Evolutionary conservation across 2,329 filamentous ascomycete species (phyloP).

Genomic region (Pseudomassariella vexata): DNA sequence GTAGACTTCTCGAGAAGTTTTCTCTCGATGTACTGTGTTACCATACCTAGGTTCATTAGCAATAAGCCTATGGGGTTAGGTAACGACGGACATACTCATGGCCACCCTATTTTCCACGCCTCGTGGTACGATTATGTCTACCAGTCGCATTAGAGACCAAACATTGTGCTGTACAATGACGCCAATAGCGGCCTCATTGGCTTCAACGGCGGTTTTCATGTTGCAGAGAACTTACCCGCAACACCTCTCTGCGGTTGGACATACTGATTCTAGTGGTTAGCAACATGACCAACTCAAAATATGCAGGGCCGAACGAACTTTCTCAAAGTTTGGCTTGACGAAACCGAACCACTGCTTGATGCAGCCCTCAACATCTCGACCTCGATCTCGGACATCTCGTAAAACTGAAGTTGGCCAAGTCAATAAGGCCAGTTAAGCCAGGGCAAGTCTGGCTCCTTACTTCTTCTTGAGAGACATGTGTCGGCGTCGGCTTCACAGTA

Average conservation of each 20-base stretch:
- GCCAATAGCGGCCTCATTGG: too few species aligned
- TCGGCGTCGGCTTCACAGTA: constrained; percentile 96
- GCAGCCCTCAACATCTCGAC: constrained; percentile 86
- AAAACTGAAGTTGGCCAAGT: constrained; percentile 47
- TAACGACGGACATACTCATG: constrained; percentile 52
- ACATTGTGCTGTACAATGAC: too few species aligned
- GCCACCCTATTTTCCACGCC: constrained; percentile 93
- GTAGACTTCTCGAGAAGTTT: constrained; percentile 82
- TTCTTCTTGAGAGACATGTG: constrained; percentile 82
- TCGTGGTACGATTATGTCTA: constrained; percentile 91
- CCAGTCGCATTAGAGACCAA: too few species aligned
- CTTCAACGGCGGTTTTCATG: too few species aligned
- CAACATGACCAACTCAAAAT: background rate
- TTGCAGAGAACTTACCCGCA: constrained; percentile 49
- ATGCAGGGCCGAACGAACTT: constrained; percentile 34
- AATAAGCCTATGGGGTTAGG: background rate
- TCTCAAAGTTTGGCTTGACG: constrained; percentile 95
- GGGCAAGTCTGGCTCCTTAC: constrained; percentile 45
- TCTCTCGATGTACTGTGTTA: constrained; percentile 85
- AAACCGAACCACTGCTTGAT: constrained; percentile 98
- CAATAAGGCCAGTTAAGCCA: constrained; percentile 10
- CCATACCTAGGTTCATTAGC: constrained; percentile 59
- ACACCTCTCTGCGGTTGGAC: constrained; percentile 88
- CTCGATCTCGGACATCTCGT: constrained; percentile 84
- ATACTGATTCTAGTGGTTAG: constrained; percentile 44